Evolutionary conservation across 305 asterid species (phyloP), one percentile per base, ranked within the genome.

Genomic region (Euphrasia arctica): DNA sequence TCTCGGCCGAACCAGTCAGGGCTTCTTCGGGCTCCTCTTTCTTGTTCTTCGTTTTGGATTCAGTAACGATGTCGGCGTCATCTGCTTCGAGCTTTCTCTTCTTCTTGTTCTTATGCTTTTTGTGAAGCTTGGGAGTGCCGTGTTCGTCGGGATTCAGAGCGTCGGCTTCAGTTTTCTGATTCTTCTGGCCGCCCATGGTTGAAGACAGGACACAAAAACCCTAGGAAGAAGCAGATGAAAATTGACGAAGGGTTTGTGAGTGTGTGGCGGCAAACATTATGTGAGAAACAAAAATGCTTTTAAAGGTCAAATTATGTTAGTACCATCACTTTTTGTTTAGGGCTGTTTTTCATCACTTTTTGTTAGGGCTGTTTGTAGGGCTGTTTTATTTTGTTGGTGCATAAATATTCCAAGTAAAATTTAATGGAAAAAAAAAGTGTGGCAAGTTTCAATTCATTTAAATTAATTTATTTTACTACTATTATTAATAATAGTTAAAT

Each of bases 21-120:
- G 66, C n/a, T 59, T 49, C 84, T 28, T 42, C 61, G 50, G 12
- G 72, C 15, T 49, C 65, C 74, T 61, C 76, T 13, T 42, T 66
- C 57, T 72, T 68, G 55, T 65, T 75, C 77, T 65, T 80, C 70
- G 61, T 73, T 43, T 75, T 71, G 57, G 82, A 41, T 54, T 83
- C 83, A 18, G 71, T 6, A 8, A 36, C 72, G 18, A 71, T 63
- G 61, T 77, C 84, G 39, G 76, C 76, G 29, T 61, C 86, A 9
- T 70, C 65, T 32, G 78, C 83, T 70, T 79, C 87, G 9, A 62
- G 79, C 77, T 76, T 85, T 64, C 97, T 70, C 80, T 84, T 87
- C 18, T 77, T 72, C 75, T 83, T 81, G 74, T 72, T 75, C 73
- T 80, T 79, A 31, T 71, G 75, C 82, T 80, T 87, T 74, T 79